Percentiles rank a stretch among this genome's conserved stretches.
phyloP scores from a whole-genome alignment of 1,139 yeast genomes.

The Candida albicans region DNA sequence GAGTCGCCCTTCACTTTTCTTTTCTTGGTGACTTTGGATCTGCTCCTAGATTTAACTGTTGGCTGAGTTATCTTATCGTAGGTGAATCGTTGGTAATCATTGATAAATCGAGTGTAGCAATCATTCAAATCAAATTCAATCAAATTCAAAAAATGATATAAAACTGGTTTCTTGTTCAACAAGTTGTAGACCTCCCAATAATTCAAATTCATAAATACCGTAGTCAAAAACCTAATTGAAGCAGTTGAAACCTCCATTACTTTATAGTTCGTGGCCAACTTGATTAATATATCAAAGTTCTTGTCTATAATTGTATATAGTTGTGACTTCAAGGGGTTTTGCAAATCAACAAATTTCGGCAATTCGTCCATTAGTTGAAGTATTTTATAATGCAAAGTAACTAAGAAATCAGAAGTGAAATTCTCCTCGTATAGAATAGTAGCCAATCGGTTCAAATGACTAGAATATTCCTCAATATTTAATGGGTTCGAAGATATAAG shows the following conservation, averaged over 20 bases:
- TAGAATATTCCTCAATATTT: slow-evolving; percentile 37
- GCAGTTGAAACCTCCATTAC: slow-evolving; percentile 35
- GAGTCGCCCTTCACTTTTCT: slow-evolving; percentile 3
- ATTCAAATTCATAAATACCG: slow-evolving; percentile 39
- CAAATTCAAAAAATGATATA: slow-evolving; percentile 40
- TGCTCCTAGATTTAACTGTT: slow-evolving; percentile 8
- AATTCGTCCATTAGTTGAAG: slow-evolving; percentile 28
- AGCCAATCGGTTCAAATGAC: slow-evolving; percentile 37
- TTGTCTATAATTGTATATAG: slow-evolving; percentile 38
- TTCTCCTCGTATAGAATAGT: slow-evolving; percentile 27
- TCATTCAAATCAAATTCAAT: slow-evolving; percentile 43
- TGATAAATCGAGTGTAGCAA: slow-evolving; percentile 37
- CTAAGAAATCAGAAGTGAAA: slow-evolving; percentile 15
- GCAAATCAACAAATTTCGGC: slow-evolving; percentile 21
- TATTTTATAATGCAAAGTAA: slow-evolving; percentile 25
- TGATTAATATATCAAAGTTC: slow-evolving; percentile 42
- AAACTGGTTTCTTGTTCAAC: slow-evolving; percentile 45
- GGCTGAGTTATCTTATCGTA: slow-evolving; percentile 21
- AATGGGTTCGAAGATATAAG: slow-evolving; percentile 32
- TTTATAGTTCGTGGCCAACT: slow-evolving; percentile 32
- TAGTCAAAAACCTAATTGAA: slow-evolving; percentile 41
- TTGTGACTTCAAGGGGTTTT: slow-evolving; percentile 34
- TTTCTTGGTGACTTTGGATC: slow-evolving; percentile 7
- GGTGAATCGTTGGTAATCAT: slow-evolving; percentile 34
- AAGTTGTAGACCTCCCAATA: slow-evolving; percentile 50